Evolutionary conservation across 2,329 filamentous ascomycete species (phyloP).

Genomic region (Aspergillus puulaauensis): DNA sequence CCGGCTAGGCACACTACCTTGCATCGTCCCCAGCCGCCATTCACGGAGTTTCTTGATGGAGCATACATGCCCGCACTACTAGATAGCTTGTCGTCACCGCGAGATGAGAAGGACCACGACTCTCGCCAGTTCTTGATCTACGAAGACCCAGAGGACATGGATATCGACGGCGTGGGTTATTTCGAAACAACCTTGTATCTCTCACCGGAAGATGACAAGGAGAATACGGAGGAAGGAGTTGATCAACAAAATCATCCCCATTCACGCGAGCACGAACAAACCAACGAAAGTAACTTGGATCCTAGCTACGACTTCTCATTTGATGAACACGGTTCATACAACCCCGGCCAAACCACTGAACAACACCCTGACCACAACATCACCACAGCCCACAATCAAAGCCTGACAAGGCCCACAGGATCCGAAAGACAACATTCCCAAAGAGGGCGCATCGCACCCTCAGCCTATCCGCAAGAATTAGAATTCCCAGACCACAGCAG

Average conservation of each 20-base stretch:
- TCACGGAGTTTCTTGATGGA: background rate
- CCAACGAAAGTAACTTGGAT: background rate
- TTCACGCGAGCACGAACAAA: background rate
- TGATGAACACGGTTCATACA: background rate
- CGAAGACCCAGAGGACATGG: constrained; percentile 17
- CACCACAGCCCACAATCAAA: background rate
- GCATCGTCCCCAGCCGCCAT: background rate
- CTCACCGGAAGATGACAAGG: constrained; percentile 19
- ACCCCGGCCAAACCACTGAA: background rate
- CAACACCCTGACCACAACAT: background rate
- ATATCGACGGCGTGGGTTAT: background rate
- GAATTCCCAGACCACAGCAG: background rate
- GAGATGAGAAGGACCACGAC: background rate
- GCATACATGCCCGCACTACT: background rate
- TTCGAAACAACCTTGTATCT: background rate
- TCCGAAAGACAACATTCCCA: background rate
- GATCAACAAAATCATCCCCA: background rate
- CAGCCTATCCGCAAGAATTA: background rate
- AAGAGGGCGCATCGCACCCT: background rate
- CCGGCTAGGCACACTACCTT: background rate
- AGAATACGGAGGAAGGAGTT: constrained; percentile 12
- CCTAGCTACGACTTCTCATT: background rate
- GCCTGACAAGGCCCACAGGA: background rate
- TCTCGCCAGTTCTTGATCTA: constrained; percentile 17
- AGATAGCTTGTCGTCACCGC: background rate